These are phyloP conservation scores for Saccharomycopsis vini DNA, from an alignment of 805 yeast species.

Conservation along the genomic window DNA sequence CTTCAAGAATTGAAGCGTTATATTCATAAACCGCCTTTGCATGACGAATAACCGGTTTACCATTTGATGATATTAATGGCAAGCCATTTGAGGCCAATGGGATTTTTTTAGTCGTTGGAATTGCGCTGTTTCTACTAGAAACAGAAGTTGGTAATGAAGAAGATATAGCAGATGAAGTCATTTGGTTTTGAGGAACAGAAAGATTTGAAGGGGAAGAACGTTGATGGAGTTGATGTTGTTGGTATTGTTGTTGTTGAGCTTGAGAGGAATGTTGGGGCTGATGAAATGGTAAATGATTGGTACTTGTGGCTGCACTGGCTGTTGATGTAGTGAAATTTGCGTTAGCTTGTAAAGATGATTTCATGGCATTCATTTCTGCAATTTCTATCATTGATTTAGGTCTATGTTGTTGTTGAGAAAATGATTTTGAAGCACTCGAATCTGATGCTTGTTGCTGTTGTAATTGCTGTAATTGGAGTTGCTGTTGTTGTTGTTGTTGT, in stretches of 20 bases:
- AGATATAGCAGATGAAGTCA: not conserved
- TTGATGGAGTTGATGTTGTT: constrained; percentile 2
- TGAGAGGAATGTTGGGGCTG: no score
- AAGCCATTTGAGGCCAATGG: constrained; percentile 26
- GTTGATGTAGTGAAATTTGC: not conserved
- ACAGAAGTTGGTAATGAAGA: no score
- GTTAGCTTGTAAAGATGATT: constrained; percentile 1
- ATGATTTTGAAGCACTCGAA: no score
- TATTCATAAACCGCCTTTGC: constrained; percentile 50
- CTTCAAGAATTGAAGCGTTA: constrained; percentile 52
- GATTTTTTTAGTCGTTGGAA: constrained; percentile 3
- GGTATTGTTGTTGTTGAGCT: constrained; percentile 1
- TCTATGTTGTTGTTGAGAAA: constrained; percentile 1
- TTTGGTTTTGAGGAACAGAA: not conserved
- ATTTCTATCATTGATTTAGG: constrained; percentile 20
- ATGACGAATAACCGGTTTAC: constrained; percentile 44
- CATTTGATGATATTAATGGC: constrained; percentile 43
- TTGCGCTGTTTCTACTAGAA: not conserved
- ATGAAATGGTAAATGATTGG: no score
- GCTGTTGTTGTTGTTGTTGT: constrained; percentile 1
- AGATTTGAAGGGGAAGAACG: not conserved
- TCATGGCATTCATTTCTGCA: constrained; percentile 13
- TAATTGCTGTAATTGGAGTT: no score
- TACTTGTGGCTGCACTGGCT: not conserved
- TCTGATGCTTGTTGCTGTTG: no score